Percentiles rank a stretch among this genome's conserved stretches.
phyloP scores from a whole-genome alignment of 208 protist genomes.

The Wallacemonas sp. region DNA sequence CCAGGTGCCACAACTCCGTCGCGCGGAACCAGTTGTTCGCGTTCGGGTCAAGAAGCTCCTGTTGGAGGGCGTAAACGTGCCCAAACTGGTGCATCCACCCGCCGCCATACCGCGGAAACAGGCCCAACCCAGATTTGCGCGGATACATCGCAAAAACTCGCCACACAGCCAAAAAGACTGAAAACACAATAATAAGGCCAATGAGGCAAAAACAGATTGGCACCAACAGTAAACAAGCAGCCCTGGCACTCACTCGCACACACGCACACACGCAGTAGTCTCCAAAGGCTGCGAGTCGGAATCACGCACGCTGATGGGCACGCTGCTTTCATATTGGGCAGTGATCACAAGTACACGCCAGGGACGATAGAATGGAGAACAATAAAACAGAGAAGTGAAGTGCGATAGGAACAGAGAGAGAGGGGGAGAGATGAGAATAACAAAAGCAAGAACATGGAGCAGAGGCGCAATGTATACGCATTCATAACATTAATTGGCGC shows the following conservation, averaged over 20 bases:
- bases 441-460: too few species aligned
- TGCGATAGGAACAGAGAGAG: neutral
- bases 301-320: too few species aligned
- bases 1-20: conserved; percentile 82
- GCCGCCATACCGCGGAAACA: conserved; percentile 81
- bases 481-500: too few species aligned
- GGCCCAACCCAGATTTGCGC: conserved; percentile 51
- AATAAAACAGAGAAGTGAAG: neutral
- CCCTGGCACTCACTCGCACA: too few species aligned
- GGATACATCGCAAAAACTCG: conserved; percentile 52
- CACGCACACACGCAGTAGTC: too few species aligned
- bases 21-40: conserved; percentile 82
- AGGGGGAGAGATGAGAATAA: neutral
- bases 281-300: too few species aligned
- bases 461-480: too few species aligned
- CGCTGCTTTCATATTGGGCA: too few species aligned
- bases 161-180: too few species aligned
- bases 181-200: too few species aligned
- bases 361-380: neutral
- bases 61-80: conserved; percentile 86
- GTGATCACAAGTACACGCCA: neutral
- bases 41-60: conserved; percentile 73
- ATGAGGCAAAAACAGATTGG: too few species aligned
- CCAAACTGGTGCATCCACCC: conserved; percentile 92
- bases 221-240: too few species aligned